phyloP scores from a whole-genome alignment of 2,329 filamentous ascomycete species.

The Alternaria incomplexa region DNA sequence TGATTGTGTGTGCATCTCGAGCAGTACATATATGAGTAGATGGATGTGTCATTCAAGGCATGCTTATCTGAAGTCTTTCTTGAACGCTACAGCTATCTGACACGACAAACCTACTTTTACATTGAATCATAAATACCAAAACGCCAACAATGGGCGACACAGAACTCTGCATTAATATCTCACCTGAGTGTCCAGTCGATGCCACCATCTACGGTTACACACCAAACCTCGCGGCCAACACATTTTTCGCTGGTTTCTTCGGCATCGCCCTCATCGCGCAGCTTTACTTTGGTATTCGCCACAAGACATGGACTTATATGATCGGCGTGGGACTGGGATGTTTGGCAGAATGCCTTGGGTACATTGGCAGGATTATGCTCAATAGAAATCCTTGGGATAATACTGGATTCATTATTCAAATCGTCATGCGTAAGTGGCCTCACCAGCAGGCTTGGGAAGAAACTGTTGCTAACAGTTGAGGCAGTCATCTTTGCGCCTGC shows the following conservation, averaged over 20 bases:
- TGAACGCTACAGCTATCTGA: not conserved
- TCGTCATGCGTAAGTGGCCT: conserved; percentile 48
- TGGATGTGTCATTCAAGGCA: not conserved
- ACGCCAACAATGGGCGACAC: not conserved
- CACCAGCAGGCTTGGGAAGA: not conserved
- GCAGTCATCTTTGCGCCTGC: conserved; percentile 62
- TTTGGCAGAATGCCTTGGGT: conserved; percentile 60
- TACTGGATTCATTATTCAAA: conserved; percentile 57
- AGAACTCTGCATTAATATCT: not conserved
- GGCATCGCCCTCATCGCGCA: conserved; percentile 57
- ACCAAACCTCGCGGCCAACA: conserved; percentile 57
- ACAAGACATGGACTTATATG: conserved; percentile 61
- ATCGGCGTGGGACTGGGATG: conserved; percentile 55
- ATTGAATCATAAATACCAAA: not conserved
- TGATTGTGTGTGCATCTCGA: not conserved
- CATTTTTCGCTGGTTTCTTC: conserved; percentile 59
- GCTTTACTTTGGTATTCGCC: conserved; percentile 55
- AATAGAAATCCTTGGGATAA: conserved; percentile 59
- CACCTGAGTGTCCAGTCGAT: conserved; percentile 48
- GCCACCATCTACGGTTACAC: conserved; percentile 60
- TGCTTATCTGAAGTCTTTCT: not conserved
- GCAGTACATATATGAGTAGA: not conserved
- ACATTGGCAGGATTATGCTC: conserved; percentile 61
- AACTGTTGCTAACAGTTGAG: not conserved
- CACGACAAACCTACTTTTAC: not conserved